Evolutionary conservation across 306 rosid species (phyloP), one percentile per base, ranked within the genome.

Genomic region (Fragaria ananassa): DNA sequence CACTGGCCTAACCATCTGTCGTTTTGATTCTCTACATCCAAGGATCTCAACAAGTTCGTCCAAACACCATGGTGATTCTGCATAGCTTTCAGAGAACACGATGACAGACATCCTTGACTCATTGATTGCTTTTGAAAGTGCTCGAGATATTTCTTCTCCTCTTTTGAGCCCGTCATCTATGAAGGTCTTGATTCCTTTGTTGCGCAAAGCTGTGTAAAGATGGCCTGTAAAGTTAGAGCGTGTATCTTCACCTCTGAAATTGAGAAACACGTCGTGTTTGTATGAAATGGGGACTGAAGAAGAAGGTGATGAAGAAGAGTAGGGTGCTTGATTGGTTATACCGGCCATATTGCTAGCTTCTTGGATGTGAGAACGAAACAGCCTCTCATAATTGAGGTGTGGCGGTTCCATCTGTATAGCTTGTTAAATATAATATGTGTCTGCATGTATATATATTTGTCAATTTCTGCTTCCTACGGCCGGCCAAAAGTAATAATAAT

Each of bases 41-140:
- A 56, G 62, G 31, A 56, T 56, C 62, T 56, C 31, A 21, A 56
- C 31, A 21, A 56, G 62, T 3, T 56, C 62, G 31, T 56, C 62
- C 62, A 56, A 21, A 23, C 62, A 56, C 62, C 62, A 56, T 21
- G 62, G 34, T 21, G 62, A 56, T 23, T 10, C 31, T 23, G 62
- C 62, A 56, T 21, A 56, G 62, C 10, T 56, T 56, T 56, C 62
- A 56, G 34, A 56, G 62, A 56, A 56, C 62, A 56, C 62, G 62
- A 56, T 56, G 62, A 56, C 62, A 56, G 62, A 56, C 34, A 56
- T 56, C 62, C 62, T 56, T 21, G 62, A 56, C 15, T 56, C 62
- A 56, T 56, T 23, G 31, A 56, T 56, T 9, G 62, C 62, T 56
- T 10, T 0, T 4, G 23, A 1, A 56, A 56, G 31, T 21, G 62